Evolutionary conservation across 768 basidiomycete species (phyloP).

Genomic region (Pulveroboletus sp.): DNA sequence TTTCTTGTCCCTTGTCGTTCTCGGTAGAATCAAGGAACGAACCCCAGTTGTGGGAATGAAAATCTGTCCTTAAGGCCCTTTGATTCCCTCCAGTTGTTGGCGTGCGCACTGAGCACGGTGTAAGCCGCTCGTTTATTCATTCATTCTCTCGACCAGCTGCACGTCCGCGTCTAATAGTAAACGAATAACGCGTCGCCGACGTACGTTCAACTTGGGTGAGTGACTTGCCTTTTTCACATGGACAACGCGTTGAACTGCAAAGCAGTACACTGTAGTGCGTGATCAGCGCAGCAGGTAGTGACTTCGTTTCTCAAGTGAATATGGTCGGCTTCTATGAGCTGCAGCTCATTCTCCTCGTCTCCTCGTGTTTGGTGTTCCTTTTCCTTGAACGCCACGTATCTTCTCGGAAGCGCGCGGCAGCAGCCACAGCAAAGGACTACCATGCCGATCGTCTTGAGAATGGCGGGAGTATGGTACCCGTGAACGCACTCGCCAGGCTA

Average conservation of each 20-base stretch:
- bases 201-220: not conserved
- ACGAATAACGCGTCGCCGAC: not conserved
- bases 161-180: not conserved
- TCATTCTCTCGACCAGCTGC: not conserved
- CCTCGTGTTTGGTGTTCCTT: slow-evolving; percentile 34
- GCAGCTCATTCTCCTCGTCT: slow-evolving; percentile 36
- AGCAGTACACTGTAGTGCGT: not conserved
- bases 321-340: slow-evolving; percentile 40
- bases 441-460: slow-evolving; percentile 30
- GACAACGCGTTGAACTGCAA: not conserved
- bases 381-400: slow-evolving; percentile 34
- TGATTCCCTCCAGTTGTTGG: not conserved
- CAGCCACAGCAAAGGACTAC: slow-evolving; percentile 22
- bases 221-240: too few species aligned
- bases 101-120: not conserved
- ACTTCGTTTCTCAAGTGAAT: not conserved
- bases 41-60: slow-evolving; percentile 10
- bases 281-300: not conserved
- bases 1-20: slow-evolving; percentile 4
- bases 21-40: slow-evolving; percentile 3
- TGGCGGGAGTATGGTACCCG: slow-evolving; percentile 23
- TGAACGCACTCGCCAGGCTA: slow-evolving; percentile 29
- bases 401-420: slow-evolving; percentile 20
- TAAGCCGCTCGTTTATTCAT: not conserved
- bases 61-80: not conserved